Evolutionary conservation across 345 rosid species (phyloP).

Genomic region (Aegle marmelos): DNA sequence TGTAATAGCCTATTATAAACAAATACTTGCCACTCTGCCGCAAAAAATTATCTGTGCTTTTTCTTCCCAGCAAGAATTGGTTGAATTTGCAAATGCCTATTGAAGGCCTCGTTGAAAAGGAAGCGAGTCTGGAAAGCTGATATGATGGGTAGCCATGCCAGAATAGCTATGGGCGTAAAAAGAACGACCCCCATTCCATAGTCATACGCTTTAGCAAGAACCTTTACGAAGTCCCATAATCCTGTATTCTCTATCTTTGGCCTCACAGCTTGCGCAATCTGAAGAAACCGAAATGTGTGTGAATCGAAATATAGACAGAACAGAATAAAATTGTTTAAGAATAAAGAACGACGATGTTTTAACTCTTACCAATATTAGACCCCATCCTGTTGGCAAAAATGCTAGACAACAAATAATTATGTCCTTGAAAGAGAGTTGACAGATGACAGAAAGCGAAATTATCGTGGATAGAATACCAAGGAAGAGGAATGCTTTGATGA

Average conservation of each 20-base stretch:
- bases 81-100: slow-evolving; percentile 77
- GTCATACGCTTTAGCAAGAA: slow-evolving; percentile 83
- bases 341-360: background rate
- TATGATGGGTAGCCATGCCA: slow-evolving; percentile 91
- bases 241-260: slow-evolving; percentile 67
- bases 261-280: slow-evolving; percentile 92
- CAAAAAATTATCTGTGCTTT: slow-evolving; percentile 35
- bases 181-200: slow-evolving; percentile 89
- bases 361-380: slow-evolving; percentile 73
- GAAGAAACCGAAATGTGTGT: slow-evolving; percentile 11
- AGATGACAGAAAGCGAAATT: slow-evolving; percentile 59
- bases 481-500: slow-evolving; percentile 86
- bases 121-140: slow-evolving; percentile 86
- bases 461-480: slow-evolving; percentile 62
- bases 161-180: slow-evolving; percentile 75
- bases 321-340: too few relatives aligned
- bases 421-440: slow-evolving; percentile 71
- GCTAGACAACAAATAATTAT: slow-evolving; percentile 80
- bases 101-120: slow-evolving; percentile 90
- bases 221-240: slow-evolving; percentile 71
- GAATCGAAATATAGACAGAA: background rate
- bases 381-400: slow-evolving; percentile 96
- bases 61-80: slow-evolving; percentile 89
- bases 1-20: background rate
- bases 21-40: background rate